Evolutionary conservation across 164 flowering plant genomes (phyloP).

Genomic region (Tinospora cordifolia): DNA sequence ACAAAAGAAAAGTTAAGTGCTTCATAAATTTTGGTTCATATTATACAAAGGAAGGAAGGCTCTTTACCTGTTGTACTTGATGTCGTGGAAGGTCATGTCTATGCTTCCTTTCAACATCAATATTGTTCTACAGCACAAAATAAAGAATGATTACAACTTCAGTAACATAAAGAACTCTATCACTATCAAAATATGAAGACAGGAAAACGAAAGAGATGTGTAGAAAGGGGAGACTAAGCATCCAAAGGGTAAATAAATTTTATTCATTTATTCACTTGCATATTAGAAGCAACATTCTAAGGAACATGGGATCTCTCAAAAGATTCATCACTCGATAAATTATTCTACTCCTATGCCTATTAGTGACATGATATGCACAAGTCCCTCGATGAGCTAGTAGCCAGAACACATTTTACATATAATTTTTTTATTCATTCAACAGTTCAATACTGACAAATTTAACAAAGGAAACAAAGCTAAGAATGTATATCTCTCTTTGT

Average conservation of each 20-base stretch:
- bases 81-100: slow-evolving; percentile 90
- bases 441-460: neutral
- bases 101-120: slow-evolving; percentile 39
- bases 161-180: neutral
- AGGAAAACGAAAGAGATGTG: neutral
- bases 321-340: neutral
- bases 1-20: neutral
- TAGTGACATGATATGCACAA: neutral
- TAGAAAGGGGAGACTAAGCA: neutral
- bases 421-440: neutral
- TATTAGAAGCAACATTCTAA: neutral
- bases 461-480: neutral
- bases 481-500: neutral
- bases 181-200: neutral
- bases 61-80: slow-evolving; percentile 50
- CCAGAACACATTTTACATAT: too few species aligned
- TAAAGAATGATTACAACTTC: neutral
- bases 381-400: neutral
- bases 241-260: neutral
- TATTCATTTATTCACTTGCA: neutral
- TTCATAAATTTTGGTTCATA: too few species aligned
- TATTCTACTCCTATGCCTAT: neutral
- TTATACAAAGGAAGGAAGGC: neutral
- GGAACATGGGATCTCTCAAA: neutral
- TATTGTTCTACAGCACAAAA: slow-evolving; percentile 43